Evolutionary conservation across 768 basidiomycete genomes (phyloP), one percentile per base, ranked within the genome.

Genomic region (Boletus rubropictus): DNA sequence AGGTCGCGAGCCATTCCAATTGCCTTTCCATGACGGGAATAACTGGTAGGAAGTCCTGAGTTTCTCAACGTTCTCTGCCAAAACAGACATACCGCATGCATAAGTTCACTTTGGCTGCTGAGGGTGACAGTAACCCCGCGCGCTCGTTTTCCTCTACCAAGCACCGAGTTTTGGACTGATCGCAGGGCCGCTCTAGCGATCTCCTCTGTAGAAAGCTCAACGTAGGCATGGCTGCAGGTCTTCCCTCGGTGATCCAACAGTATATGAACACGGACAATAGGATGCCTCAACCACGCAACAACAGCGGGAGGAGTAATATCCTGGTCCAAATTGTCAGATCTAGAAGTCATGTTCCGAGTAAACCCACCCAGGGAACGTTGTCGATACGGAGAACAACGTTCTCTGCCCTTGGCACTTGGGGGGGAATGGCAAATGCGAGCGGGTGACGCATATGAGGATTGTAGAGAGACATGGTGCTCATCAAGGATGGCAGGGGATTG

Each of bases 241-340:
- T 91, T 91, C 33, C 89, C 89, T 55, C 85, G 82, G 31, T 75
- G 71, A 55, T 92, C 89, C 48, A 92, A 77, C 17, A 92, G 76
- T 33, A 90, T 85, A 55, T 90, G 85, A 7, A 83, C 84, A 41
- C 80, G 77, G 21, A 70, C 59, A 25, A 74, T 56, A 15, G 84
- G 83, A 49, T 85, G 84, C 55, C 77, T 81, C 45, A 87, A 66
- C 86, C 86, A 92, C 7, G 70, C 66, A 9, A 63, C 66, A 43
- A 89, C 85, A 45, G 78, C 81, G 17, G 78, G 76, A 5, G 89
- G 89, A 0, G 89, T 91, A 48, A 92, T 89, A 61, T 92, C 89
- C 87, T 90, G 48, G 2, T 47, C 42, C 24, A 49, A 43, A 43
- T 21, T 32, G 37, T 57, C 39, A 54, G 54, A 42, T 28, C 39